phyloP scores from a whole-genome alignment of 768 basidiomycete genomes.

The Tylopilus intermedius region DNA sequence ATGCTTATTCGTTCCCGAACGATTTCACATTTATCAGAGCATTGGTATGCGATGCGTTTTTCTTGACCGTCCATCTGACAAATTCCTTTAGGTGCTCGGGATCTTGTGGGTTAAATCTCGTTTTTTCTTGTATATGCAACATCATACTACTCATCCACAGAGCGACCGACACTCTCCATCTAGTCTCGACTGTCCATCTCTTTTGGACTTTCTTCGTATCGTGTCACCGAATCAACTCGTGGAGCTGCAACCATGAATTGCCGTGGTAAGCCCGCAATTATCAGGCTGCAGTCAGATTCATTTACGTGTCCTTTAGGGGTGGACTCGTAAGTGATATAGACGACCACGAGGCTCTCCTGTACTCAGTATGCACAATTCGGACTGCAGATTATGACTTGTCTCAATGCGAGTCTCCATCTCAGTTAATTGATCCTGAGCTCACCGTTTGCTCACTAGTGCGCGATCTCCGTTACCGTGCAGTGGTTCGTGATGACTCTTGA shows the following conservation, averaged over 20 bases:
- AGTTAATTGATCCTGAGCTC: not conserved
- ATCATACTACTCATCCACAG: not conserved
- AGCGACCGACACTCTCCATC: constrained; percentile 3
- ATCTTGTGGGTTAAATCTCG: not conserved
- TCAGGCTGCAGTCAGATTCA: not conserved
- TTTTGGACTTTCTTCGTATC: constrained; percentile 7
- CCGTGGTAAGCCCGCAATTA: constrained; percentile 1
- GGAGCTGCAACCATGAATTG: not conserved
- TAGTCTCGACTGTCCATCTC: constrained; percentile 2
- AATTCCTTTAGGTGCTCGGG: not conserved
- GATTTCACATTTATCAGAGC: not conserved
- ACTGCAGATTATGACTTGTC: not conserved
- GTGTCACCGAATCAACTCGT: not conserved
- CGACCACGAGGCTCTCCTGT: not conserved
- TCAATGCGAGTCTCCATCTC: not conserved
- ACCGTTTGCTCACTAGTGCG: not conserved
- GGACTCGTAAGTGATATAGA: constrained; percentile 5
- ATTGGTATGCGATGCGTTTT: not conserved
- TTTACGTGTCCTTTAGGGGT: not conserved
- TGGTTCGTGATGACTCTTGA: constrained; percentile 1
- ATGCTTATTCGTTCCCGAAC: constrained; percentile 5
- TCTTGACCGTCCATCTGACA: not conserved
- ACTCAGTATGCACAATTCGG: not conserved
- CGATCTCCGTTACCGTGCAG: constrained; percentile 1
- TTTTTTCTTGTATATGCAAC: not conserved